Evolutionary conservation across 331 rosid species (phyloP).

Genomic region (Erythrophleum ivorense): DNA sequence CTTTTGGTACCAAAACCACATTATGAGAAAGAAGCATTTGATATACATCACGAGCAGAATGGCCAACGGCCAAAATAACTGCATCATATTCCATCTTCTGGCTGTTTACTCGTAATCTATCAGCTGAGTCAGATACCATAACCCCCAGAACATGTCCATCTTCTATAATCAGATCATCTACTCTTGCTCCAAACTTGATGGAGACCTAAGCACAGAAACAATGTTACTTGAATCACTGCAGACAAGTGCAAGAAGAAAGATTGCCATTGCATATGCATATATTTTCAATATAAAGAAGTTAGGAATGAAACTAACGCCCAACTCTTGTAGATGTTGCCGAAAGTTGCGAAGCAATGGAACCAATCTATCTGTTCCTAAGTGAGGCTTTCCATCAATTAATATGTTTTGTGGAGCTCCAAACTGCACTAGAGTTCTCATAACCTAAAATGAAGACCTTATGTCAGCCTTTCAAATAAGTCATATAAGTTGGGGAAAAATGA

Average conservation of each 20-base stretch:
- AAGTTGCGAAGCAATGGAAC: conserved; percentile 92
- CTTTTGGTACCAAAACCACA: conserved; percentile 77
- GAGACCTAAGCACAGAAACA: conserved; percentile 62
- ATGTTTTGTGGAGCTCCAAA: conserved; percentile 92
- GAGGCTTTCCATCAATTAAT: conserved; percentile 90
- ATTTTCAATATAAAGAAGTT: conserved; percentile 32
- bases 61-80: conserved; percentile 93
- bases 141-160: conserved; percentile 69
- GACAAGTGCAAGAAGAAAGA: conserved; percentile 37
- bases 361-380: conserved; percentile 94
- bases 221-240: conserved; percentile 18
- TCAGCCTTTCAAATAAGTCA: conserved; percentile 30
- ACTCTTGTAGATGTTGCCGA: conserved; percentile 74
- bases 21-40: conserved; percentile 84
- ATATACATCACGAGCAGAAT: conserved; percentile 95
- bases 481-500: background rate
- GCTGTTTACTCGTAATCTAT: conserved; percentile 52
- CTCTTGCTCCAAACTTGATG: conserved; percentile 89
- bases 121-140: conserved; percentile 72
- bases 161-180: conserved; percentile 77
- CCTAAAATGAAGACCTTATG: conserved; percentile 56
- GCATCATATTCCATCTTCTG: conserved; percentile 79
- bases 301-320: conserved; percentile 79
- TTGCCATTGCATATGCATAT: conserved; percentile 18
- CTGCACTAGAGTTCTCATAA: conserved; percentile 87